Base-by-base conservation (phyloP, 202 grass and related monocot genomes). In the Setaria viridis region DNA sequence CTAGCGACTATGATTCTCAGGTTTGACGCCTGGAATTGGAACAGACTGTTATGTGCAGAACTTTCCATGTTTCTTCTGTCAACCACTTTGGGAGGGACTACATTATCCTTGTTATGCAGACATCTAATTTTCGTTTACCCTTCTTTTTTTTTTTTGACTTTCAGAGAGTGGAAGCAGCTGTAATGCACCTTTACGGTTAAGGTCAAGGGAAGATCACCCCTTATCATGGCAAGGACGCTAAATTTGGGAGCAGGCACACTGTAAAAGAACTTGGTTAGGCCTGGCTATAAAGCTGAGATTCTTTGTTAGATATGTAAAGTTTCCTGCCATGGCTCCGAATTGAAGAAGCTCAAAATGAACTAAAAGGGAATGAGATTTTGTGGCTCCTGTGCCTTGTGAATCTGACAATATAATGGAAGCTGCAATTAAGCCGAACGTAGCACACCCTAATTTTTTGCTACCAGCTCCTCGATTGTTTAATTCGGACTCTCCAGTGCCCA, bases 1-100 rank as follows among this genome's bases (percentile, higher is more conserved):
- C 55, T 35, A 50, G 33, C 45, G 19, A 47, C 20, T 59, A 75
- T 88, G 55, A 71, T 70, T 76, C 12, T 78, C 30, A 63, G 65
- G 73, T 77, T 78, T 83, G 65, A 88, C 72, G 73, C 4, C 42
- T 60, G 45, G 29, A 20, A 19, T 13, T 43, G 14, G 7, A 72
- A 79, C 34, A 72, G 80, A 17, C 11, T 78, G 56, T 53, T 53
- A 74, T 46, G 48, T 63, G 41, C 15, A 72, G 65, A 64, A 43
- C 34, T 79, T 71, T 29, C 47, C 55, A 77, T 77, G 76, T 54
- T 71, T 74, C 74, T 15, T 21, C 34, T 67, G 74, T 41, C 67
- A 66, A 41, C 54, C 57, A 19, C 51, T 68, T 7, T 35, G 4
- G 10, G 25, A 30, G 21, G 12, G 46, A 5, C 21, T 72, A 33